Evolutionary conservation across 768 basidiomycete genomes (phyloP).

Genomic region (Tephrocybe sp.): DNA sequence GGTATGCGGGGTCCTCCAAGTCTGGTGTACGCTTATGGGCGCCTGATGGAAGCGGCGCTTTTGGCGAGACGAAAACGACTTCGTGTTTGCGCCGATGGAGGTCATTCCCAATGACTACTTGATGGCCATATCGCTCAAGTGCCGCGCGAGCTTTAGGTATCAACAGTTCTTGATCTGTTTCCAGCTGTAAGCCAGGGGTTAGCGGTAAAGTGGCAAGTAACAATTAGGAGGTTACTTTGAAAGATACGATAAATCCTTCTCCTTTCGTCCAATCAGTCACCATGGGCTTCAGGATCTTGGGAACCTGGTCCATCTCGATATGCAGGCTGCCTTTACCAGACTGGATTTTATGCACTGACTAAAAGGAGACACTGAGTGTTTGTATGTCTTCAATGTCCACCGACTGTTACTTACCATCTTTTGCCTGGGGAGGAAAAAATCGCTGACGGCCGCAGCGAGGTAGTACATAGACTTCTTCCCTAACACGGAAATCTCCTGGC

Average conservation of each 20-base stretch:
- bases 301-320: slow-evolving; percentile 99
- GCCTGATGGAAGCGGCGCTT: slow-evolving; percentile 20
- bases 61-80: slow-evolving; percentile 85
- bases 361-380: background rate
- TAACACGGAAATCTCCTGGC: slow-evolving; percentile 70
- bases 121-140: slow-evolving; percentile 92
- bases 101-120: slow-evolving; percentile 95
- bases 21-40: slow-evolving; percentile 9
- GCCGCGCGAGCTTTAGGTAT: slow-evolving; percentile 89
- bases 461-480: slow-evolving; percentile 86
- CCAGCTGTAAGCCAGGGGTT: slow-evolving; percentile 55
- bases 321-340: slow-evolving; percentile 90
- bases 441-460: slow-evolving; percentile 95
- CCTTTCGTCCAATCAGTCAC: slow-evolving; percentile 87
- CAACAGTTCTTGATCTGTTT: slow-evolving; percentile 82
- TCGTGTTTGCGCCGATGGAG: slow-evolving; percentile 88
- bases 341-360: slow-evolving; percentile 99
- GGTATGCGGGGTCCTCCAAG: background rate
- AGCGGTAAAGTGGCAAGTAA: background rate
- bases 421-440: slow-evolving; percentile 93
- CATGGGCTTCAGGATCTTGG: slow-evolving; percentile 90
- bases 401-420: slow-evolving; percentile 63
- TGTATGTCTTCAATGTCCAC: background rate
- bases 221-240: slow-evolving; percentile 67
- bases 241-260: slow-evolving; percentile 91